phyloP scores from a whole-genome alignment of 2,329 filamentous ascomycete genomes.

The Chalara sp. region DNA sequence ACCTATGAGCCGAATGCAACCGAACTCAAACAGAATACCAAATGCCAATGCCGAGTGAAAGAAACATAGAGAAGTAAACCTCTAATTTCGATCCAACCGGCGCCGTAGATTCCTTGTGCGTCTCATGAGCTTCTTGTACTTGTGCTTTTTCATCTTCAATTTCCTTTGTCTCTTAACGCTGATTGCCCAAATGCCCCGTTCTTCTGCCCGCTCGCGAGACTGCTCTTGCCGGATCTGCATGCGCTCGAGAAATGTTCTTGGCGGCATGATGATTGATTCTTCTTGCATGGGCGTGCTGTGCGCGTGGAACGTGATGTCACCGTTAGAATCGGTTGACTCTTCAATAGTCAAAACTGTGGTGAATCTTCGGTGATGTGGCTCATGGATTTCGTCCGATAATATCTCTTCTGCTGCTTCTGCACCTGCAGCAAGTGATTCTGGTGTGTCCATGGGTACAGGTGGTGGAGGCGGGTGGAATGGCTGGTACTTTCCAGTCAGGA shows the following conservation, averaged over 20 bases:
- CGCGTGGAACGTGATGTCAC: conserved; percentile 52
- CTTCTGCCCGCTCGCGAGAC: conserved; percentile 43
- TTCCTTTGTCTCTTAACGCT: conserved; percentile 89
- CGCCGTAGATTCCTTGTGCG: conserved; percentile 80
- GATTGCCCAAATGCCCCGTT: conserved; percentile 66
- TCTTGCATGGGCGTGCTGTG: conserved; percentile 53
- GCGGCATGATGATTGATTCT: conserved; percentile 28
- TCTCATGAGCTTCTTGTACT: conserved; percentile 99
- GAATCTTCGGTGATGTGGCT: conserved; percentile 49
- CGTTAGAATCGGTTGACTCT: conserved; percentile 53
- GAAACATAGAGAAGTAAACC: too few species aligned
- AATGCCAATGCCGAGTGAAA: too few species aligned
- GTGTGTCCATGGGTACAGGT: conserved; percentile 53
- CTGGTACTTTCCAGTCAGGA: conserved; percentile 62
- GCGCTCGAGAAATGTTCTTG: conserved; percentile 59
- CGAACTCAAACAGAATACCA: too few species aligned
- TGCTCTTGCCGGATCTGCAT: conserved; percentile 58
- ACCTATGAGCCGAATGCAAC: too few species aligned
- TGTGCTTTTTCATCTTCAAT: conserved; percentile 99
- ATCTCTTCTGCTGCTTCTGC: conserved; percentile 25
- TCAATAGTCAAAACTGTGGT: conserved; percentile 62
- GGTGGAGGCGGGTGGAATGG: conserved; percentile 83
- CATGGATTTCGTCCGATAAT: conserved; percentile 20
- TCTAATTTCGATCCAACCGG: conserved; percentile 42
- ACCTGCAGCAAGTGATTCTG: conserved; percentile 30